Conservation (phyloP, 148 eudicot genomes). For the Spergularia marina region DNA sequence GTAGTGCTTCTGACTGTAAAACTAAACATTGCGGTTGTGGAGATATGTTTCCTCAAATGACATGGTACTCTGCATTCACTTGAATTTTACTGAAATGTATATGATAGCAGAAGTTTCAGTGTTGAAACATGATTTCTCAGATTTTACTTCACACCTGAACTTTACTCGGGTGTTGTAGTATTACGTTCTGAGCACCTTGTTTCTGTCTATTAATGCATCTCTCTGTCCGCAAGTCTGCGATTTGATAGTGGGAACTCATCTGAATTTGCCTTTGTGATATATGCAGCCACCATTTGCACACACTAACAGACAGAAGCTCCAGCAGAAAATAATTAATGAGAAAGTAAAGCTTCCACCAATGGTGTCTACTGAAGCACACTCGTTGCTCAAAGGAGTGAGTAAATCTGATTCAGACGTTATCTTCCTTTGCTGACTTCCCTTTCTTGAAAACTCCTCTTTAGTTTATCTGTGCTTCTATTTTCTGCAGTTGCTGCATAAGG, state of each 20-base stretch:
- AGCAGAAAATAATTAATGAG: constrained; percentile 76
- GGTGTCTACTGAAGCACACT: constrained; percentile 72
- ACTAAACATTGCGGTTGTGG: neutral
- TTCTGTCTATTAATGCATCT: no score
- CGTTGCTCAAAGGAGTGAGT: constrained; percentile 85
- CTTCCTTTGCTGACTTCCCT: constrained; percentile 1
- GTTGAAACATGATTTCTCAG: no score
- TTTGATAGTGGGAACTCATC: neutral
- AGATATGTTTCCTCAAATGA: neutral
- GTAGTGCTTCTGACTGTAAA: neutral
- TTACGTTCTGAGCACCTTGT: neutral
- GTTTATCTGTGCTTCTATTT: neutral
- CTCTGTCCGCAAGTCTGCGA: neutral
- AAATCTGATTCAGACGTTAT: neutral
- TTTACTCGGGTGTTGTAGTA: neutral
- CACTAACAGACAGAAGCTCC: constrained; percentile 82
- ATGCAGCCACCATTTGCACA: constrained; percentile 84
- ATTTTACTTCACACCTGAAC: neutral
- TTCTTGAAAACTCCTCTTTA: neutral
- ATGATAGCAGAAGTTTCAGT: neutral
- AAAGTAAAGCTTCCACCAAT: constrained; percentile 85
- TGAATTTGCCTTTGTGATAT: neutral
- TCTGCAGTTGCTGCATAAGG: constrained; percentile 69
- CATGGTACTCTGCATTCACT: neutral
- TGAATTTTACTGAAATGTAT: no score